phyloP scores from a whole-genome alignment of 805 yeast species.

The Candida sithepensis region DNA sequence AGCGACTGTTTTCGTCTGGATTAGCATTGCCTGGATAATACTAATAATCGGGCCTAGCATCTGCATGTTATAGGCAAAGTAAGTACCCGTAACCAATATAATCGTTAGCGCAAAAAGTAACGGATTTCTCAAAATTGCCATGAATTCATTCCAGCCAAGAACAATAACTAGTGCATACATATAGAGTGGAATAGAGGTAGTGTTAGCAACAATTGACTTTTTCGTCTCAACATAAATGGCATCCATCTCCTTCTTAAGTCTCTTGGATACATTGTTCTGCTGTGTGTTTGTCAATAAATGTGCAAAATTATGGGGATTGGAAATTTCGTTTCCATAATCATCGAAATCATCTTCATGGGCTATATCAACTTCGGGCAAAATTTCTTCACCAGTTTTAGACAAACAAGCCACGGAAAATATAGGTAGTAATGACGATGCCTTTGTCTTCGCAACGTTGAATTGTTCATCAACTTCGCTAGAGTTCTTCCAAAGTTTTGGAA shows the following conservation, averaged over 20 bases:
- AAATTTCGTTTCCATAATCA: constrained; percentile 38
- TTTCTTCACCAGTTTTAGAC: constrained; percentile 45
- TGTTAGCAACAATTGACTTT: constrained; percentile 74
- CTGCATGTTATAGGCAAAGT: constrained; percentile 65
- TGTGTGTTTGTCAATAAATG: constrained; percentile 56
- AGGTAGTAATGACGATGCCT: constrained; percentile 58
- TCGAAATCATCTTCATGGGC: constrained; percentile 34
- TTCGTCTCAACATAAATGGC: constrained; percentile 82
- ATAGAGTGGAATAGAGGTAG: constrained; percentile 80
- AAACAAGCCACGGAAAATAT: constrained; percentile 53
- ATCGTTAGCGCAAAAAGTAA: constrained; percentile 64
- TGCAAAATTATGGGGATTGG: constrained; percentile 41
- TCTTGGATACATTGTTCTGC: constrained; percentile 50
- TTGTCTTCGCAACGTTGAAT: constrained; percentile 56
- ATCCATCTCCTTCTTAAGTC: constrained; percentile 73
- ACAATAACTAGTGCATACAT: constrained; percentile 69
- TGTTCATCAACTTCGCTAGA: constrained; percentile 66
- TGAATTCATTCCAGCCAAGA: constrained; percentile 94
- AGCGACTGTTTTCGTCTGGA: constrained; percentile 52
- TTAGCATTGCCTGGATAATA: constrained; percentile 54
- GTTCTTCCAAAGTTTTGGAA: constrained; percentile 79
- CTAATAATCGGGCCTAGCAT: constrained; percentile 72
- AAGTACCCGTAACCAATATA: constrained; percentile 54
- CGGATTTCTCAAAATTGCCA: constrained; percentile 85
- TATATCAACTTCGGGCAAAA: constrained; percentile 56